phyloP scores from a whole-genome alignment of 768 basidiomycete species.

The Leucocoprinus leucothites region DNA sequence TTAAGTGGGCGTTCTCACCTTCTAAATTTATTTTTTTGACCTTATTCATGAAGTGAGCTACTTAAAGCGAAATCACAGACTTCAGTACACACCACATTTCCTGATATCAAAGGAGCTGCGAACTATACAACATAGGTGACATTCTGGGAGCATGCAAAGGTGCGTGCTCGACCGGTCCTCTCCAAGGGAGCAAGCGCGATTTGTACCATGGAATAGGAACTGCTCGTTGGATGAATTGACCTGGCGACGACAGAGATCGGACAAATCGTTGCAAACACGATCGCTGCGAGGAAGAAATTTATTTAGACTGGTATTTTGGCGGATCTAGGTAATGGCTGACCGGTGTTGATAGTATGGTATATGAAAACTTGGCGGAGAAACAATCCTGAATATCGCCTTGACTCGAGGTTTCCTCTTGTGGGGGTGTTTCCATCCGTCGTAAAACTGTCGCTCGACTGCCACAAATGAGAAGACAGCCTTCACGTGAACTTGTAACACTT shows the following conservation, averaged over 20 bases:
- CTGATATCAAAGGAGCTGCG: slow-evolving; percentile 57
- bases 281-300: slow-evolving; percentile 23
- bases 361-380: slow-evolving; percentile 41
- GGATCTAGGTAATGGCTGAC: slow-evolving; percentile 23
- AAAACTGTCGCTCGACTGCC: slow-evolving; percentile 48
- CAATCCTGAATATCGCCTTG: slow-evolving; percentile 48
- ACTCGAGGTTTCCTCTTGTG: slow-evolving; percentile 48
- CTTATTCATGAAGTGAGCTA: slow-evolving; percentile 23
- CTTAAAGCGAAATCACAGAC: neutral
- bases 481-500: slow-evolving; percentile 15
- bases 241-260: slow-evolving; percentile 16
- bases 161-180: slow-evolving; percentile 44
- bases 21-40: slow-evolving; percentile 54
- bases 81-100: slow-evolving; percentile 46
- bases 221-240: slow-evolving; percentile 46
- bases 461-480: neutral
- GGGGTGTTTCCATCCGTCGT: slow-evolving; percentile 54
- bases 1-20: neutral
- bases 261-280: slow-evolving; percentile 21
- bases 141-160: slow-evolving; percentile 48
- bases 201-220: slow-evolving; percentile 68
- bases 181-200: slow-evolving; percentile 52
- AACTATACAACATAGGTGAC: slow-evolving; percentile 55
- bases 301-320: neutral
- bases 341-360: slow-evolving; percentile 44